Evolutionary conservation across 83 land plant species (phyloP).

Genomic region (Isoetes engelmannii): DNA sequence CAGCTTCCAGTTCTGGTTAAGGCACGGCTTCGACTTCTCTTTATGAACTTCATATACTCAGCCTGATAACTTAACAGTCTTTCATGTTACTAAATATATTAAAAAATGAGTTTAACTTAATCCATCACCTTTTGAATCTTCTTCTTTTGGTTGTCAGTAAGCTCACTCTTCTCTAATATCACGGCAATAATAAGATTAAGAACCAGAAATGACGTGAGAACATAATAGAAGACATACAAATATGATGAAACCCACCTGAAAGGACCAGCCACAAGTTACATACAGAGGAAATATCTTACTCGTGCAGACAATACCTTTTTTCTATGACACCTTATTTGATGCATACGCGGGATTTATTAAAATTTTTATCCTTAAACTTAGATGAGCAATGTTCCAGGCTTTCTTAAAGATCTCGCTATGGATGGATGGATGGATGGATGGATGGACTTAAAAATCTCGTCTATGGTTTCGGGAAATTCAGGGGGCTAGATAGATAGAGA

Average conservation of each 20-base stretch:
- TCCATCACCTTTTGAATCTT: conserved; percentile 33
- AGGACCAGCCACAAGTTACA: neutral
- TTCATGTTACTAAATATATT: neutral
- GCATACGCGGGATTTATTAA: no score
- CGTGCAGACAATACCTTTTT: no score
- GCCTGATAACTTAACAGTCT: conserved; percentile 11
- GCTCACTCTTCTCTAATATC: conserved; percentile 29
- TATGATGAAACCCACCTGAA: conserved; percentile 35
- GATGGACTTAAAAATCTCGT: no score
- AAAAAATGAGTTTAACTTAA: neutral
- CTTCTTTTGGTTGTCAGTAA: conserved; percentile 30
- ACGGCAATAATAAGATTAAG: conserved; percentile 35
- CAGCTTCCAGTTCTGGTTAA: conserved; percentile 32
- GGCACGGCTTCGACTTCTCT: conserved; percentile 11
- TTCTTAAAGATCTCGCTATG: no score
- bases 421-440: no score
- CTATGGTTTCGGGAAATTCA: no score
- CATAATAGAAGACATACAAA: conserved; percentile 21
- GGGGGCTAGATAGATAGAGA: no score
- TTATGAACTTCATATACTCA: conserved; percentile 28
- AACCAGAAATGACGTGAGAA: conserved; percentile 22
- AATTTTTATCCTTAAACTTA: no score
- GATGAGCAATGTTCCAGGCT: no score
- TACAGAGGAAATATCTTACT: no score
- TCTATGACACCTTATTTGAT: no score